Conservation (phyloP, 306 rosid genomes). For the Vicia faba region DNA sequence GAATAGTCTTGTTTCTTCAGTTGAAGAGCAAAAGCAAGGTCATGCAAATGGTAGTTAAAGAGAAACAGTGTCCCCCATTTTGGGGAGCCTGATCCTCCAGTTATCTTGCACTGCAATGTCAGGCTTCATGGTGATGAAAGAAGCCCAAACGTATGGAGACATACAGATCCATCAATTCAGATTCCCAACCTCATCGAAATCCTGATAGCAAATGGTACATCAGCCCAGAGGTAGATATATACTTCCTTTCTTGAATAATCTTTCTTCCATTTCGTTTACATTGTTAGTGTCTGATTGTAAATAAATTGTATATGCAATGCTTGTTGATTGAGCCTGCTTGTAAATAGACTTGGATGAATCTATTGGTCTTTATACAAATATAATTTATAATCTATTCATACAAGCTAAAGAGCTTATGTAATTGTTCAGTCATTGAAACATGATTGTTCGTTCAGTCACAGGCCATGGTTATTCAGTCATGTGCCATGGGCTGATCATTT, state of each 20-base stretch:
- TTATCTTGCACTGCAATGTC: slow-evolving; percentile 91
- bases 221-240: slow-evolving; percentile 70
- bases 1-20: slow-evolving; percentile 69
- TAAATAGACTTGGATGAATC: neutral
- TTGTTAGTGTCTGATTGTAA: slow-evolving; percentile 27
- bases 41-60: slow-evolving; percentile 69
- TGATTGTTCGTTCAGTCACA: no score
- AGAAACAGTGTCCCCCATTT: slow-evolving; percentile 95
- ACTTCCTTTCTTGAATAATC: slow-evolving; percentile 5
- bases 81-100: slow-evolving; percentile 96
- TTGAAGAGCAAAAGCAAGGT: slow-evolving; percentile 64
- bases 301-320: slow-evolving; percentile 6
- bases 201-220: slow-evolving; percentile 95
- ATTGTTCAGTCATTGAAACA: no score
- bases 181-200: slow-evolving; percentile 83
- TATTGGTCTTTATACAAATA: no score
- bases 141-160: no score
- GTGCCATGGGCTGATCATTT: slow-evolving; percentile 10
- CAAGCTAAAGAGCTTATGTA: no score
- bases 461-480: no score
- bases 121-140: slow-evolving; percentile 93
- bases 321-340: neutral
- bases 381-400: no score
- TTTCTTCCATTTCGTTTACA: neutral
- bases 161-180: slow-evolving; percentile 86